A percentile compares a stretch with the other conserved stretches of the same genome.
phyloP scores from a whole-genome alignment of 495 filamentous ascomycete species.

The Penicillium psychrofluorescens region DNA sequence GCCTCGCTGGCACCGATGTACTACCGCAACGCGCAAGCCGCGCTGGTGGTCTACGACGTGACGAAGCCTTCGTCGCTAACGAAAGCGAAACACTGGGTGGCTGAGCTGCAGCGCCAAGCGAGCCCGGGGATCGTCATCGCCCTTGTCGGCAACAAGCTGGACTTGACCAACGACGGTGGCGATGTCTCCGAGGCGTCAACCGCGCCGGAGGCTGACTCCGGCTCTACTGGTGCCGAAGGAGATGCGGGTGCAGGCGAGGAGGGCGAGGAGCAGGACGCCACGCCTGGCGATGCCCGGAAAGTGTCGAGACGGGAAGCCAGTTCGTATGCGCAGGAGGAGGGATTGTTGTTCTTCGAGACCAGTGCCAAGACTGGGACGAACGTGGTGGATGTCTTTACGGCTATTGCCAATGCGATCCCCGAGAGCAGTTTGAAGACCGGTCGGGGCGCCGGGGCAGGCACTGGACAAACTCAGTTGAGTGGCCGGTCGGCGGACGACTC shows the following conservation, averaged over 20 bases:
- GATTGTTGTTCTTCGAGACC: conserved; percentile 92
- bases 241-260: conserved; percentile 35
- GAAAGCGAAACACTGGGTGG: conserved; percentile 98
- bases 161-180: conserved; percentile 60
- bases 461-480: conserved; percentile 38
- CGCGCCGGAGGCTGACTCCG: conserved; percentile 16
- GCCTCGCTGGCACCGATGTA: conserved; percentile 98
- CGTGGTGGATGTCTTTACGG: conserved; percentile 92
- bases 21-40: conserved; percentile 97
- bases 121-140: conserved; percentile 96
- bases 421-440: conserved; percentile 90
- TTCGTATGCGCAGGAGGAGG: conserved; percentile 89
- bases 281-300: conserved; percentile 73
- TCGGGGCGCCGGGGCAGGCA: conserved; percentile 56
- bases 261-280: conserved; percentile 53
- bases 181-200: conserved; percentile 28
- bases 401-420: conserved; percentile 95
- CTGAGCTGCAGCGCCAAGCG: conserved; percentile 95
- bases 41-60: conserved; percentile 98
- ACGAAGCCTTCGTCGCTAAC: conserved; percentile 92
- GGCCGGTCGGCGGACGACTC: conserved; percentile 35
- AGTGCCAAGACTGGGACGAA: conserved; percentile 93
- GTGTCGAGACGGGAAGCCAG: conserved; percentile 83
- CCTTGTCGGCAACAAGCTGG: conserved; percentile 94
- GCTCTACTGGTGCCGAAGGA: conserved; percentile 20